These are phyloP conservation scores for Hymenoscyphus fructigenus DNA, from an alignment of 2,329 filamentous ascomycete genomes.

Conservation along the genomic window DNA sequence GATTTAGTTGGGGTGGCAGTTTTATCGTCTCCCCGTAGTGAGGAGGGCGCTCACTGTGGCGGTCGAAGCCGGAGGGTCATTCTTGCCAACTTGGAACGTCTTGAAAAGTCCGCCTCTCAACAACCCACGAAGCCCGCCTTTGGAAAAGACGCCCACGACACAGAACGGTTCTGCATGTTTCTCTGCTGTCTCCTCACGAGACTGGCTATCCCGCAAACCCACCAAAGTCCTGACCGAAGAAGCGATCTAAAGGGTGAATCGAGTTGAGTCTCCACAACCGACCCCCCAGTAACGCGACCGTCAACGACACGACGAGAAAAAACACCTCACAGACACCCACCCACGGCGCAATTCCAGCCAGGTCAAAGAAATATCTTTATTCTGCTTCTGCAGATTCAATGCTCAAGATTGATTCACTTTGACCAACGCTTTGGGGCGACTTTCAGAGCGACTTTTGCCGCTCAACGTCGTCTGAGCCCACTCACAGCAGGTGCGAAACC, in stretches of 20 bases:
- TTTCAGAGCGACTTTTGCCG: slow-evolving; percentile 15
- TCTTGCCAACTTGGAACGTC: slow-evolving; percentile 6
- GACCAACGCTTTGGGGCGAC: slow-evolving; percentile 18
- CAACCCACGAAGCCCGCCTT: neutral
- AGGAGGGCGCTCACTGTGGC: neutral
- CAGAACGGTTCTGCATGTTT: neutral
- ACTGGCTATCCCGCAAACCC: too few relatives aligned
- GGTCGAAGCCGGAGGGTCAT: slow-evolving; percentile 5
- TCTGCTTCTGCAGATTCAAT: slow-evolving; percentile 24
- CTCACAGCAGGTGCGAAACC: slow-evolving; percentile 24
- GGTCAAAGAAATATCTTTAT: slow-evolving; percentile 1
- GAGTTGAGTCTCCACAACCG: neutral
- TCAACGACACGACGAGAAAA: slow-evolving; percentile 18
- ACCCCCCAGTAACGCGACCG: slow-evolving; percentile 13
- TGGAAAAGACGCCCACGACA: neutral
- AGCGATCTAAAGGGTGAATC: neutral
- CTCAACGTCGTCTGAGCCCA: slow-evolving; percentile 25
- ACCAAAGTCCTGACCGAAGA: too few relatives aligned
- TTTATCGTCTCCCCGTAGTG: neutral
- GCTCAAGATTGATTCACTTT: slow-evolving; percentile 17
- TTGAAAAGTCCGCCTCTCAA: slow-evolving; percentile 2
- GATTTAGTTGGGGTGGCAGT: too few relatives aligned
- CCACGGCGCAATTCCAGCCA: slow-evolving; percentile 24
- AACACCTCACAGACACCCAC: slow-evolving; percentile 12
- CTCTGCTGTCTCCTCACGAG: neutral